phyloP scores from a whole-genome alignment of 1,284 basidiomycete genomes.

The Ustilago tritici region DNA sequence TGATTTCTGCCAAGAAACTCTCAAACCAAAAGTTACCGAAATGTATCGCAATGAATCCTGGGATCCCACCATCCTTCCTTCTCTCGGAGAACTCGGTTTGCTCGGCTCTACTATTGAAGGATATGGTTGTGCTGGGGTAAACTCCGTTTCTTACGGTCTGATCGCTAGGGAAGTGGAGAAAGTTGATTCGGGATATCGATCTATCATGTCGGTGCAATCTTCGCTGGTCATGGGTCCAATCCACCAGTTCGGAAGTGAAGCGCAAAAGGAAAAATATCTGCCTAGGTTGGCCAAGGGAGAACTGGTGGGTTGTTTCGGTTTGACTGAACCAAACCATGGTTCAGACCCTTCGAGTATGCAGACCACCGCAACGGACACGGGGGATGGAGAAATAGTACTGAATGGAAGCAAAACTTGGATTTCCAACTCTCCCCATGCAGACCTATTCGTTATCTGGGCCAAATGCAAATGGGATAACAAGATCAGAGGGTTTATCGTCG shows the following conservation, averaged over 20 bases:
- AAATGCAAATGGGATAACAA: conserved; percentile 93
- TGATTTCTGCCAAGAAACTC: conserved; percentile 85
- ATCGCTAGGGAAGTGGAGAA: conserved; percentile 93
- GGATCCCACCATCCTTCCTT: conserved; percentile 80
- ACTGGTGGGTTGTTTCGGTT: conserved; percentile 90
- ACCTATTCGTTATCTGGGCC: conserved; percentile 92
- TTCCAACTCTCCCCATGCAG: conserved; percentile 77
- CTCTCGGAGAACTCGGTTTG: conserved; percentile 93
- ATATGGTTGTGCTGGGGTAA: conserved; percentile 94
- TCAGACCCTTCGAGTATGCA: conserved; percentile 95
- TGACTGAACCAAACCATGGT: conserved; percentile 97
- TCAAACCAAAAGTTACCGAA: conserved; percentile 84
- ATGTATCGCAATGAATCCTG: conserved; percentile 89
- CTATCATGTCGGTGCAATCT: conserved; percentile 94
- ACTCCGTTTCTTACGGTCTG: conserved; percentile 90
- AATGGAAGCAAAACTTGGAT: conserved; percentile 98
- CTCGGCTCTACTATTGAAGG: conserved; percentile 91
- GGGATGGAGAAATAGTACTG: conserved; percentile 82
- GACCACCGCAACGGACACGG: conserved; percentile 85
- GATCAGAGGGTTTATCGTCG: conserved; percentile 89
- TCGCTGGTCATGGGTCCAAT: conserved; percentile 99
- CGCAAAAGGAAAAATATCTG: conserved; percentile 90
- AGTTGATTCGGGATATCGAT: conserved; percentile 94
- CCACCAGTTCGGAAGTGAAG: conserved; percentile 85
- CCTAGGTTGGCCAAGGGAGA: conserved; percentile 88